phyloP scores from a whole-genome alignment of 139 green algal genomes.

The Zygnema circumcarinatum region DNA sequence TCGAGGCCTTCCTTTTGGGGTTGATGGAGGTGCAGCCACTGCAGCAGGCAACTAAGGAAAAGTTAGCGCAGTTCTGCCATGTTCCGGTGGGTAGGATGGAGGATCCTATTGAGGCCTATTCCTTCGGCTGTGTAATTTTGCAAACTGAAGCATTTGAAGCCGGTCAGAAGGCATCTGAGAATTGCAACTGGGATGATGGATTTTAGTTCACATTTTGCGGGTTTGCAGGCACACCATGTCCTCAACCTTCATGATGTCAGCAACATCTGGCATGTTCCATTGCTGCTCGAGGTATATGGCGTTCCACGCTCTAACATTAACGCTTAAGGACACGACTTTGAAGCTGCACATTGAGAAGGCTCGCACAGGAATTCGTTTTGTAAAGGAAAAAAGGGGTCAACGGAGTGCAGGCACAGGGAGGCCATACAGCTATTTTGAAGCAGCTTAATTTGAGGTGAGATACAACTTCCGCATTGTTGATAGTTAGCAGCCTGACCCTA shows the following conservation, averaged over 20 bases:
- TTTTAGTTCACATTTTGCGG: constrained; percentile 1
- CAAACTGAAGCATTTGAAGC: background rate
- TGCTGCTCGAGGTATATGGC: constrained; percentile 75
- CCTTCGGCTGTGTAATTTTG: constrained; percentile 2
- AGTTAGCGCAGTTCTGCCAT: constrained; percentile 97
- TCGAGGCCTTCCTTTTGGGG: no score
- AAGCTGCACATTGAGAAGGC: background rate
- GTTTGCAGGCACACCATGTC: constrained; percentile 67
- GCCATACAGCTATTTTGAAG: constrained; percentile 76
- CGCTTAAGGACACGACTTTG: constrained; percentile 65
- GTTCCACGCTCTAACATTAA: no score
- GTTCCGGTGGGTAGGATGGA: constrained; percentile 74
- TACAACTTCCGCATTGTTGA: no score
- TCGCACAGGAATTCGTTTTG: no score
- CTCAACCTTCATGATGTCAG: constrained; percentile 95
- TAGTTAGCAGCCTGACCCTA: no score
- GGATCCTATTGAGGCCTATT: no score
- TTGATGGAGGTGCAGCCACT: constrained; percentile 67
- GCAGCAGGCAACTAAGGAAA: constrained; percentile 79
- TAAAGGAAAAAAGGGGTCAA: no score
- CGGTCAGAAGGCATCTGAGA: no score
- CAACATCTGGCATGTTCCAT: constrained; percentile 98
- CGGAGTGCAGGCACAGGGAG: constrained; percentile 66
- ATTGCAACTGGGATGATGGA: no score
- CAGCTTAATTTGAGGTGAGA: constrained; percentile 74